A percentile compares a stretch with the other conserved stretches of the same genome.
These are phyloP conservation scores for Trichoderma aggressivum DNA, from an alignment of 2,329 filamentous ascomycete species.

Conservation along the genomic window DNA sequence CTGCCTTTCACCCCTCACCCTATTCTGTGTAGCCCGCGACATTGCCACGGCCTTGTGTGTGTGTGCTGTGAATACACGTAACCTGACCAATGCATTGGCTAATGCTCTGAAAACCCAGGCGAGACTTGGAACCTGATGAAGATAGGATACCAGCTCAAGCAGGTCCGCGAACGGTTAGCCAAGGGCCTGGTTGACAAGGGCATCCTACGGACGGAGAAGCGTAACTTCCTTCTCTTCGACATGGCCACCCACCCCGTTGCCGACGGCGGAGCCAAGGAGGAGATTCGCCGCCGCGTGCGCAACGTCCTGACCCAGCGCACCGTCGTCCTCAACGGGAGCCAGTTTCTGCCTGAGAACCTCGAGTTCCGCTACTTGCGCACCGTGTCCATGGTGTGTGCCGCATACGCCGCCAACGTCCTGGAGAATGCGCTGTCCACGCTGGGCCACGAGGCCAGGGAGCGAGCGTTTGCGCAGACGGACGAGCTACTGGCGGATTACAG, in stretches of 20 bases:
- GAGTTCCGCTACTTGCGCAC: slow-evolving; percentile 93
- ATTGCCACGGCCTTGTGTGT: not conserved
- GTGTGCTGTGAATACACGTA: not conserved
- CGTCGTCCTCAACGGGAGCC: slow-evolving; percentile 79
- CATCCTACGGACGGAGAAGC: slow-evolving; percentile 96
- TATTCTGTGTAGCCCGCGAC: not conserved
- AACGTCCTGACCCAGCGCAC: slow-evolving; percentile 92
- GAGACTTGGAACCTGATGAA: slow-evolving; percentile 99
- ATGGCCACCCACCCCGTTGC: slow-evolving; percentile 99
- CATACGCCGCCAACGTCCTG: slow-evolving; percentile 95
- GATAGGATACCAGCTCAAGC: slow-evolving; percentile 98
- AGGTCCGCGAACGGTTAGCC: slow-evolving; percentile 93
- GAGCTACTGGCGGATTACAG: slow-evolving; percentile 94
- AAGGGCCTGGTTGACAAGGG: slow-evolving; percentile 99
- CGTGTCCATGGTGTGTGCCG: slow-evolving; percentile 93
- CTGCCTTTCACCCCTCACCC: no score
- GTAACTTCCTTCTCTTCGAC: slow-evolving; percentile 98
- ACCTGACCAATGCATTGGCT: not conserved
- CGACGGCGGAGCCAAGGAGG: slow-evolving; percentile 94
- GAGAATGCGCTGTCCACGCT: slow-evolving; percentile 95
- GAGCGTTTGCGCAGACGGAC: slow-evolving; percentile 95
- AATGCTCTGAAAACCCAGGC: slow-evolving; percentile 49
- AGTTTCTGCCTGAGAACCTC: slow-evolving; percentile 89
- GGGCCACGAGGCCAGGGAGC: slow-evolving; percentile 88
- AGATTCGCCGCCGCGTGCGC: slow-evolving; percentile 88